Conservation (phyloP, 202 grass and related monocot species). For the Digitaria exilis region DNA sequence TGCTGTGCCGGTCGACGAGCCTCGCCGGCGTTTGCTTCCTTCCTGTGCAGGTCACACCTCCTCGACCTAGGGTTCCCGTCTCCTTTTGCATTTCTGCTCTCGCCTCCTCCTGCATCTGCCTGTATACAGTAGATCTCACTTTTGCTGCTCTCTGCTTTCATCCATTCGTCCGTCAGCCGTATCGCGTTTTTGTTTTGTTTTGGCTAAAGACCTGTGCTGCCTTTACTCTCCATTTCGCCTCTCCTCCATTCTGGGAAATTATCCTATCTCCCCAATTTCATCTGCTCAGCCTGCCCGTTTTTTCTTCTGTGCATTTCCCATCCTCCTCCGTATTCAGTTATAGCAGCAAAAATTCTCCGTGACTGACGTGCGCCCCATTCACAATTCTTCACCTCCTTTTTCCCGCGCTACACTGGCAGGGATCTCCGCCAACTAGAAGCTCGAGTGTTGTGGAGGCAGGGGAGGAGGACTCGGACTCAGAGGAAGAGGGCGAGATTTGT, state of each 20-base stretch:
- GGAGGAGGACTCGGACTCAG: too few species aligned
- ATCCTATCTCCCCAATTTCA: too few species aligned
- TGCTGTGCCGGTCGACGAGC: not conserved
- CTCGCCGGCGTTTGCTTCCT: not conserved
- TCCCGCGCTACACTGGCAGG: slow-evolving; percentile 13
- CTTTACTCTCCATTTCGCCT: not conserved
- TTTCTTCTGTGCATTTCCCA: not conserved
- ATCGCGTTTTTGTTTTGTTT: not conserved
- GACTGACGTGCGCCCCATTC: too few species aligned
- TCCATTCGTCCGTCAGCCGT: not conserved
- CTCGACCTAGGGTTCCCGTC: not conserved
- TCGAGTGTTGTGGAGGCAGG: slow-evolving; percentile 11
- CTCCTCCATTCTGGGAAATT: not conserved
- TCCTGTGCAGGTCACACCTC: slow-evolving; percentile 9
- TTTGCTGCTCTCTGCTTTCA: not conserved
- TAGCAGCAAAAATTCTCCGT: too few species aligned
- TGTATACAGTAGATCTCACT: not conserved
- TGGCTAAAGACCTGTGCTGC: not conserved
- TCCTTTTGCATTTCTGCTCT: not conserved
- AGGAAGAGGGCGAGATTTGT: too few species aligned
- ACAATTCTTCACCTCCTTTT: not conserved
- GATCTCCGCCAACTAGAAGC: slow-evolving; percentile 2
- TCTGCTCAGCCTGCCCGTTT: not conserved
- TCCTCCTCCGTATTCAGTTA: not conserved
- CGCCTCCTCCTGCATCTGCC: not conserved